Evolutionary conservation across 2,329 filamentous ascomycete species (phyloP).

Genomic region (Boeremia lycopersici): DNA sequence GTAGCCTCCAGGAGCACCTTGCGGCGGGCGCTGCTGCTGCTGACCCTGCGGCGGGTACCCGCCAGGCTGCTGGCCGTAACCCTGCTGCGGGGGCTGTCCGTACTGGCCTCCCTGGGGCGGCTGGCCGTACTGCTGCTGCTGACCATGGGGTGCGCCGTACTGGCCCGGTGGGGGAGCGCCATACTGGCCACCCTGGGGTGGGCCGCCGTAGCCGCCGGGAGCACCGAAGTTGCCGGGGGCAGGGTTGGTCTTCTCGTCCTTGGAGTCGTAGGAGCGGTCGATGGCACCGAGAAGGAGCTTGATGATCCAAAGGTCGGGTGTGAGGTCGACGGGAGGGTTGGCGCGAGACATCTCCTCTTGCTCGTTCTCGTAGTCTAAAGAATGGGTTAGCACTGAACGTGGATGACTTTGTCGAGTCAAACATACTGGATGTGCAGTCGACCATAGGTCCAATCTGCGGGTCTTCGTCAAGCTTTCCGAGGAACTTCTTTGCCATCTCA

Average conservation of each 20-base stretch:
- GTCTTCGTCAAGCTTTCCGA: constrained; percentile 68
- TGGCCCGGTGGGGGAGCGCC: constrained; percentile 28
- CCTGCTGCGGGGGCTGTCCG: constrained; percentile 30
- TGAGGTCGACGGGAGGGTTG: constrained; percentile 66
- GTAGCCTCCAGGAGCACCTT: constrained; percentile 29
- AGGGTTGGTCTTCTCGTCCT: constrained; percentile 64
- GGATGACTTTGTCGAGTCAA: not conserved
- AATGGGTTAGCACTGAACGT: constrained; percentile 6
- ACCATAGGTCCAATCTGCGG: constrained; percentile 65
- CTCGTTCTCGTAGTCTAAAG: constrained; percentile 69
- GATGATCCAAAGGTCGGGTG: constrained; percentile 69
- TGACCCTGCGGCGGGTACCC: constrained; percentile 25
- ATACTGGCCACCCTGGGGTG: constrained; percentile 29
- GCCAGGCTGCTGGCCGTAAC: constrained; percentile 26
- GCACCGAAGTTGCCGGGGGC: constrained; percentile 41
- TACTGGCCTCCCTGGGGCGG: constrained; percentile 9
- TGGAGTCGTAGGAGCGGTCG: constrained; percentile 68
- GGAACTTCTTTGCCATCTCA: constrained; percentile 66
- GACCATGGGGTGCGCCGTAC: constrained; percentile 27
- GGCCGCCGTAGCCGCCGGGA: constrained; percentile 39
- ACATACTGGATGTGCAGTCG: constrained; percentile 71
- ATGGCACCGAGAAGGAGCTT: constrained; percentile 72
- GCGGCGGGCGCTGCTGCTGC: constrained; percentile 30
- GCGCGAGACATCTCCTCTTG: constrained; percentile 69
- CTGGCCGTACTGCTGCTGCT: constrained; percentile 9